Base-by-base conservation (phyloP, 768 basidiomycete species). In the Pleurotus tuber-regium region DNA sequence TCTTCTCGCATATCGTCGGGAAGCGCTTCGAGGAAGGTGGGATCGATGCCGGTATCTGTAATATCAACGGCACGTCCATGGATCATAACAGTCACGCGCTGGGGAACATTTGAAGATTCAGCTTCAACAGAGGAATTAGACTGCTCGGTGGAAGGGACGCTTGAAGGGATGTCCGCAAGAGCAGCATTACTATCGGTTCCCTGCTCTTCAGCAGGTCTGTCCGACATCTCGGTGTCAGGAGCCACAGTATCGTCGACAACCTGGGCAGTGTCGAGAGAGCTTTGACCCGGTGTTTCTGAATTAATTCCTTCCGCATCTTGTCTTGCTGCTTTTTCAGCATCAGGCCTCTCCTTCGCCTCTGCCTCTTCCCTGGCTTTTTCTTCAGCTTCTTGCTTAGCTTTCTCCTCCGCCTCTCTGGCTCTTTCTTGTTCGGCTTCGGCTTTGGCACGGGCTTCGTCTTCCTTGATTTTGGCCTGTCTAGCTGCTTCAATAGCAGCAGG, bases 1-100 rank as follows among this genome's bases (percentile, higher is more conserved):
- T 99, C 97, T 64, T 97, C 96, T 44, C 97, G 84, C 88, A 99
- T 98, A 58, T 98, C 96, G 63, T 99, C 97, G 0, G 97, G 97
- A 7, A 99, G 72, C 21, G 97, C 97, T 70, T 98, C 94, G 52
- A 99, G 74, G 79, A 99, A 99, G 4, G 92, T 94, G 2, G 95
- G 92, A 65, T 99, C 97, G 62, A 99, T 98, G 4, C 97, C 97
- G 30, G 94, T 96, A 60, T 98, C 94, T 2, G 97, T 99, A 64
- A 99, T 99, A 63, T 99, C 97, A 23, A 98, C 92, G 5, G 86
- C 77, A 56, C 83, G 90, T 46, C 97, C 97, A 66, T 94, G 91
- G 48, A 99, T 92, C 70, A 83, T 79, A 61, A 99, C 88, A 1
- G 90, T 92, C 23, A 96, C 77, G 29, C 97, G 84, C 57, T 84